Evolutionary conservation across 148 eudicot genomes (phyloP), one percentile per base, ranked within the genome.

Genomic region (Diospyros kaki): DNA sequence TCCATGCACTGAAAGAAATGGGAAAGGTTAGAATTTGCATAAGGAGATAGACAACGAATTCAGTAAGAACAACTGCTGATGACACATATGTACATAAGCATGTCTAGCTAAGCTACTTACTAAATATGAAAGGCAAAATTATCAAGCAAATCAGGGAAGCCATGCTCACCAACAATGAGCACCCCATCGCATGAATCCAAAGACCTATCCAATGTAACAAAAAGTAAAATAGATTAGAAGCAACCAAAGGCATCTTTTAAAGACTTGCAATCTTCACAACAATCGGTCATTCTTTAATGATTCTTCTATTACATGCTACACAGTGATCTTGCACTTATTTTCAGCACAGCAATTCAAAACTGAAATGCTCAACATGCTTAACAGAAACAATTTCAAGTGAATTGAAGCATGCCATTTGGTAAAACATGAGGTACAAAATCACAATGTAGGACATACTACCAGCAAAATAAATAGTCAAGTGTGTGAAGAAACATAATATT

Each of bases 121-220:
- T 81, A 82, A 91, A 90, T 75, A 94, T 74, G 66, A 87, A 68
- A 65, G 98, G 98, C 84, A 92, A 87, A 71, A 92, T 67, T 55
- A 86, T 89, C 73, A 92, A 78, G 84, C 97, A 94, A 75, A 94
- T 85, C 74, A 94, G 91, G 42, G 98, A 94, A 90, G 98, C 98
- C 94, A 92, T 81, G 96, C 98, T 94, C 77, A 94, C 97, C 89
- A 94, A 79, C 44, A 94, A 86, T 54, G 97, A 94, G 84, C 97
- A 94, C 14, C 92, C 98, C 92, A 92, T 84, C 17, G 98, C 97
- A 81, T 80, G 46, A 65, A 90, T 72, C 97, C 97, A 94, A 75
- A 94, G 88, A 51, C 92, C 98, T 94, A 83, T 14, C 18, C 73
- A 75, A 69, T 18, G 42, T 52, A 70, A 45, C 13, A 46, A 79